phyloP scores from a whole-genome alignment of 257 asterid genomes.

The Ligustrum vulgare region DNA sequence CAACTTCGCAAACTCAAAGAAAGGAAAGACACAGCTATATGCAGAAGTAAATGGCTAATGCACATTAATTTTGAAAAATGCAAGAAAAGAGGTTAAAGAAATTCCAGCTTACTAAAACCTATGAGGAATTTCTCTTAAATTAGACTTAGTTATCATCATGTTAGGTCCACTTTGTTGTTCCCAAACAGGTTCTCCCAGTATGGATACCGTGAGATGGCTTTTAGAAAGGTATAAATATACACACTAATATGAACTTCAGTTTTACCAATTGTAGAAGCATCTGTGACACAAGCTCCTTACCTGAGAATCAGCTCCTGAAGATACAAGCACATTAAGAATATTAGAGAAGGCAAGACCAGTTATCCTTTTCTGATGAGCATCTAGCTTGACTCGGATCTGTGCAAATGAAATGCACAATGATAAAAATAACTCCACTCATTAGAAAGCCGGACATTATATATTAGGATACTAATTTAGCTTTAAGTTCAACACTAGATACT shows the following conservation, averaged over 20 bases:
- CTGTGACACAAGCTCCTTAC: constrained; percentile 28
- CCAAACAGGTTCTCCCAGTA: neutral
- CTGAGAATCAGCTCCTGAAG: constrained; percentile 75
- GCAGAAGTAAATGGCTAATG: neutral
- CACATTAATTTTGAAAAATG: neutral
- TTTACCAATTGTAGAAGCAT: neutral
- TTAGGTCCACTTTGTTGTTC: neutral
- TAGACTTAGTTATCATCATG: neutral
- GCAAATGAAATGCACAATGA: neutral
- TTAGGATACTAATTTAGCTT: neutral
- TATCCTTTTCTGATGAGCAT: constrained; percentile 61
- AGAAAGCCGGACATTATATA: too few relatives aligned
- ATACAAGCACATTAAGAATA: constrained; percentile 55
- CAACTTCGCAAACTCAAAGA: neutral
- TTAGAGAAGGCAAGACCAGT: constrained; percentile 65
- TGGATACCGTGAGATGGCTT: neutral
- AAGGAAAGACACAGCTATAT: neutral
- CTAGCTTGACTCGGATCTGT: constrained; percentile 53
- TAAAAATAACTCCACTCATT: neutral
- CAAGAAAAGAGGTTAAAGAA: neutral
- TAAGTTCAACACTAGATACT: neutral
- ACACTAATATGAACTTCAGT: neutral
- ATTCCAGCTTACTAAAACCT: neutral
- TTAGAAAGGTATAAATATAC: neutral
- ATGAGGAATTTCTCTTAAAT: neutral